These are phyloP conservation scores for Colletotrichum melonis DNA, from an alignment of 2,329 filamentous ascomycete species.

Conservation along the genomic window DNA sequence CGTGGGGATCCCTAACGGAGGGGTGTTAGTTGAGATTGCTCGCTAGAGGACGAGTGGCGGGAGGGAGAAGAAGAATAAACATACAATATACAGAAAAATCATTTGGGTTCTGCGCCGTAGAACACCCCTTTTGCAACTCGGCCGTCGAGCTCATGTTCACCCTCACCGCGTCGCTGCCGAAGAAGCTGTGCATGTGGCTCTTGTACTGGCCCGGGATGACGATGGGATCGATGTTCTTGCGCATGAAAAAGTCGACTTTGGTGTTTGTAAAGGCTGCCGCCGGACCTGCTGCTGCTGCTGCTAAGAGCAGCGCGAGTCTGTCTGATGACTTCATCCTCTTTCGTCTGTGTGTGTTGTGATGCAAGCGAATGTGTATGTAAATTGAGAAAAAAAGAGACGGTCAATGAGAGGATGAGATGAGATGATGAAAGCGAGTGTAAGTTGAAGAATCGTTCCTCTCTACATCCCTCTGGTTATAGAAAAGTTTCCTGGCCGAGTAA, in stretches of 20 bases:
- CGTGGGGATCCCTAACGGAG: slow-evolving; percentile 49
- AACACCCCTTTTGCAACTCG: slow-evolving; percentile 51
- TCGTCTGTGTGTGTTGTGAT: background rate
- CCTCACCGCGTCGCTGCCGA: slow-evolving; percentile 47
- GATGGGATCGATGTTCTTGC: slow-evolving; percentile 48
- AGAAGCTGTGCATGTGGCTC: slow-evolving; percentile 49
- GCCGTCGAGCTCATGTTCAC: slow-evolving; percentile 42
- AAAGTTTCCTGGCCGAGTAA: background rate
- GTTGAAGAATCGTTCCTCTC: background rate
- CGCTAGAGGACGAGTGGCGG: no score
- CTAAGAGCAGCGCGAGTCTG: background rate
- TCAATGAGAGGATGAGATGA: background rate
- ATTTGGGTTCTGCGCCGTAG: slow-evolving; percentile 55
- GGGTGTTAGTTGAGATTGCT: background rate
- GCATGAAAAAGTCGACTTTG: background rate
- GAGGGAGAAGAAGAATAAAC: background rate
- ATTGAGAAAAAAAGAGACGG: background rate
- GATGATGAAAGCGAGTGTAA: background rate
- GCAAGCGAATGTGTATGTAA: background rate
- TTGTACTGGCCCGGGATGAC: slow-evolving; percentile 45
- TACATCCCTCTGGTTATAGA: background rate
- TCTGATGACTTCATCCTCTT: background rate
- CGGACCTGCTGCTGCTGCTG: slow-evolving; percentile 1
- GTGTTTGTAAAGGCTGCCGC: background rate
- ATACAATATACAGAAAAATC: slow-evolving; percentile 56